Evolutionary conservation across 140 eudicot species (phyloP).

Genomic region (Oenanthe javanica): DNA sequence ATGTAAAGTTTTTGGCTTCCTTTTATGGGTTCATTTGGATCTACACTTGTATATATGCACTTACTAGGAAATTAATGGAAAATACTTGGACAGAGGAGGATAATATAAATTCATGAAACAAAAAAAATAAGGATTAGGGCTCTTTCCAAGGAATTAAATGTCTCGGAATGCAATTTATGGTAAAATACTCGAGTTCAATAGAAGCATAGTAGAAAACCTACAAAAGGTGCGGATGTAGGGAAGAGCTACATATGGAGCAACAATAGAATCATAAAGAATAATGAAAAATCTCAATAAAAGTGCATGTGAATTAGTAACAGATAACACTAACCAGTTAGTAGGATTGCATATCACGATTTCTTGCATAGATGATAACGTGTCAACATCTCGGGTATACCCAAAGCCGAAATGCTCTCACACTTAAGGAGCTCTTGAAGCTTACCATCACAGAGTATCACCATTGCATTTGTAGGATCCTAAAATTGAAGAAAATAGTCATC

Average conservation of each 20-base stretch:
- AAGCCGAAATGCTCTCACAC: constrained; percentile 39
- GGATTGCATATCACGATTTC: constrained; percentile 23
- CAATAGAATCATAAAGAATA: not conserved
- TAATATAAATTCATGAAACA: not conserved
- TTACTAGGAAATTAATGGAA: not conserved
- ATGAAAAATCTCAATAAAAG: not conserved
- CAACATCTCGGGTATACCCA: constrained; percentile 41
- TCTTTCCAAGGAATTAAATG: not conserved
- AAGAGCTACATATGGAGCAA: not conserved
- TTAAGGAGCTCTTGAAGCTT: constrained; percentile 49
- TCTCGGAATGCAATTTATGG: not conserved
- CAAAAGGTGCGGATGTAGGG: not conserved
- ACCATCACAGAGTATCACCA: constrained; percentile 35
- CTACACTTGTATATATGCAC: not conserved
- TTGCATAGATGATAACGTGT: constrained; percentile 36
- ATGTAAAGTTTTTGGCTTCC: not conserved
- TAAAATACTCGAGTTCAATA: not conserved
- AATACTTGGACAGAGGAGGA: not conserved
- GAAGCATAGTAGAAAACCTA: not conserved
- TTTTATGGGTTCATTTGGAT: not conserved
- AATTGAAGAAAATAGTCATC: not conserved
- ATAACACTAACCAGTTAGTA: constrained; percentile 24
- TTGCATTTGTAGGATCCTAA: constrained; percentile 41
- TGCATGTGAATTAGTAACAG: not conserved
- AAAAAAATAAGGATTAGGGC: not conserved